Percentiles rank a stretch among this genome's conserved stretches.
phyloP scores from a whole-genome alignment of 352 stramenopile species.

The Thraustotheca clavata region DNA sequence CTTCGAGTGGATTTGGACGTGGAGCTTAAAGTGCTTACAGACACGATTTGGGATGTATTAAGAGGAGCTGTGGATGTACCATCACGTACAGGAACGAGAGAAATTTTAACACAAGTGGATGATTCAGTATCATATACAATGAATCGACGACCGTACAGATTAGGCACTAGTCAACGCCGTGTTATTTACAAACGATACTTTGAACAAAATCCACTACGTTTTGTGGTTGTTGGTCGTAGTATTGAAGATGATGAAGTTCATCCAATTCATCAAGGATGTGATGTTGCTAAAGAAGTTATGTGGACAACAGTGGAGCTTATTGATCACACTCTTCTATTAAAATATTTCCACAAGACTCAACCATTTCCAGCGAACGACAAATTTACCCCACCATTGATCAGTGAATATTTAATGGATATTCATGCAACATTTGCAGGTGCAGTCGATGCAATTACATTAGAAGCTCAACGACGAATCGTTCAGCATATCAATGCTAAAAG shows the following conservation, averaged over 20 bases:
- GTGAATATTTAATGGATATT: not conserved
- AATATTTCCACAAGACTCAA: constrained; percentile 8
- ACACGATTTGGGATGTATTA: not conserved
- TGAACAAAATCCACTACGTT: not conserved
- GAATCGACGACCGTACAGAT: not conserved
- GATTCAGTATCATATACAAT: not conserved
- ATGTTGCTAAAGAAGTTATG: not conserved
- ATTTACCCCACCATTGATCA: not conserved
- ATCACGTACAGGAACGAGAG: not conserved
- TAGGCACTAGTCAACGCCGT: not conserved
- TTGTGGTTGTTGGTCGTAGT: not conserved
- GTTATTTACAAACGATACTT: constrained; percentile 1
- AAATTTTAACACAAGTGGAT: not conserved
- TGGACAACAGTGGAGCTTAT: not conserved
- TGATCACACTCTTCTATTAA: not conserved
- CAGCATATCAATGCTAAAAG: too few relatives aligned
- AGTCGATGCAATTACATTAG: not conserved
- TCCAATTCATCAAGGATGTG: not conserved
- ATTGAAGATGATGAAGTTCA: not conserved
- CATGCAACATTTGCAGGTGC: not conserved
- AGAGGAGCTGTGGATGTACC: not conserved
- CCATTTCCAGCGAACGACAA: not conserved
- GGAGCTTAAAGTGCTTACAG: not conserved
- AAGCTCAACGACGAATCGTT: not conserved
- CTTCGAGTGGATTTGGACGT: not conserved